These are phyloP conservation scores for Monosporozyma solicola DNA, from an alignment of 805 yeast genomes.

Conservation along the genomic window DNA sequence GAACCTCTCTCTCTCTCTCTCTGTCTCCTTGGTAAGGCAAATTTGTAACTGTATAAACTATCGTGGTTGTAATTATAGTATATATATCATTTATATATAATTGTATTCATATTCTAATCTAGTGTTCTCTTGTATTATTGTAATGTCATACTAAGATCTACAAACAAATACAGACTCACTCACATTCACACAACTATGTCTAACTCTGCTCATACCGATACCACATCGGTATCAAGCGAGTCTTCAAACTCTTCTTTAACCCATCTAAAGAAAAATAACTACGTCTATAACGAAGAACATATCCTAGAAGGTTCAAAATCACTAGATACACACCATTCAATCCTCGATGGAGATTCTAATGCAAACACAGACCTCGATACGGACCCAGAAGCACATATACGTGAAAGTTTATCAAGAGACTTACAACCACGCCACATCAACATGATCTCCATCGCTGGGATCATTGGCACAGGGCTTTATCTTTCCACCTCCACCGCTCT, in stretches of 20 bases:
- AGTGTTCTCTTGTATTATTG: no score
- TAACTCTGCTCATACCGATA: background rate
- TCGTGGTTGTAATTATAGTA: no score
- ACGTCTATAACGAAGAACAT: background rate
- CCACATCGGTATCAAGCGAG: background rate
- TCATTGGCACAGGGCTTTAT: conserved; percentile 64
- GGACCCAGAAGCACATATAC: conserved; percentile 9
- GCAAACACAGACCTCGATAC: conserved; percentile 2
- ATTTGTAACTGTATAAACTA: no score
- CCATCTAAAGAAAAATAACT: background rate
- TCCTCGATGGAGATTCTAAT: conserved; percentile 5
- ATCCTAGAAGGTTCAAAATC: background rate
- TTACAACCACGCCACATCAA: conserved; percentile 60
- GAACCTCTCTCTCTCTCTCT: no score
- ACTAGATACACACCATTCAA: background rate
- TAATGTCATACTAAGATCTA: no score
- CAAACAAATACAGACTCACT: no score
- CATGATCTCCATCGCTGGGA: conserved; percentile 74
- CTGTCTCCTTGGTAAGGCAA: no score
- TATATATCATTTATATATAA: no score
- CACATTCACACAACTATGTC: background rate
- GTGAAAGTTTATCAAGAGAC: conserved; percentile 9
- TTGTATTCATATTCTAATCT: no score
- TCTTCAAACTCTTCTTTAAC: background rate
- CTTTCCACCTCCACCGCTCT: conserved; percentile 46